Evolutionary conservation across 2,329 filamentous ascomycete species (phyloP), one percentile per base, ranked within the genome.

Genomic region (Aspergillus quadricinctus): DNA sequence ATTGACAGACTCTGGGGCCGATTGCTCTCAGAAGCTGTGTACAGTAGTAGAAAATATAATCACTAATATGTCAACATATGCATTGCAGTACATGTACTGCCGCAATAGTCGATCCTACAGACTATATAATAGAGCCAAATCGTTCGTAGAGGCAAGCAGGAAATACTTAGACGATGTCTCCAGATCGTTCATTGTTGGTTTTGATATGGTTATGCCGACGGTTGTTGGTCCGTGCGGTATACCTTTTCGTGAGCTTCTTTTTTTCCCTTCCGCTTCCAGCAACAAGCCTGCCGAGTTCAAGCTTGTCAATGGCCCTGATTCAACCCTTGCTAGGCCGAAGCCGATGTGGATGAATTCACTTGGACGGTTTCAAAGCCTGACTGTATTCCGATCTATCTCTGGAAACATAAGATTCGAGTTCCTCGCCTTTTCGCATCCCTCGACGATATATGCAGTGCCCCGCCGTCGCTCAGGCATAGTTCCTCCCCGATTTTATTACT

Each of bases 401-500:
- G 23, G 43, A 46, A 46, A 17, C 14, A 11, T 9, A 23, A 27
- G 43, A 27, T 21, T 21, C 10, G 43, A 25, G 37, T 11, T n/a
- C n/a, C 17, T 31, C 27, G 21, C 9, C 43, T 25, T 14, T 46
- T 19, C 43, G 21, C 43, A 14, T 25, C 21, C 23, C 43, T 25
- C 23, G 11, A 46, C 8, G 5, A 14, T 25, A 46, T 46, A 46
- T 23, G 21, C 43, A n/a, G 21, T 46, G 43, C 31, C 52, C 43
- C 51, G 49, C 51, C 41, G 48, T 57, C 57, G 27, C 19, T 40
- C 48, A n/a, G 31, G 35, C 25, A 27, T 25, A 46, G 9, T 45
- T 11, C 21, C 40, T 3, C 19, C 55, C 8, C 58, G 53, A 37
- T 19, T 48, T 52, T 53, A 28, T 43, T 43, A n/a, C 11, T 58